Evolutionary conservation across 2,329 filamentous ascomycete species (phyloP).

Genomic region (Dryadomyces quercivorus): DNA sequence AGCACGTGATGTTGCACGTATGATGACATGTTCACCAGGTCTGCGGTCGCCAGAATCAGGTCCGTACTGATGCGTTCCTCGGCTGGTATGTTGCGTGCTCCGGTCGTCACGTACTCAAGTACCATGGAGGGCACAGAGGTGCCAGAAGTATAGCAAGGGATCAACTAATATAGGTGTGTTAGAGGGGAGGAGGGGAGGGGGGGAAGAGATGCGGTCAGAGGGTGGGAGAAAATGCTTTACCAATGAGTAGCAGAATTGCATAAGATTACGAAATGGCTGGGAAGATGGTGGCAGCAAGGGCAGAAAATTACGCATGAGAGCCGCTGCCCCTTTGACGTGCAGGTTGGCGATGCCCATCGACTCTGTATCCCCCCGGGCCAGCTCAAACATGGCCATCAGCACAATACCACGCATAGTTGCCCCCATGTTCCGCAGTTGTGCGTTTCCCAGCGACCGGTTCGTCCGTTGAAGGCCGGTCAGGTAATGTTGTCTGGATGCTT

Average conservation of each 20-base stretch:
- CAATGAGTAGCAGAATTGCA: constrained; percentile 45
- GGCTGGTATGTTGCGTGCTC: constrained; percentile 18
- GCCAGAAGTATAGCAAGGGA: constrained; percentile 28
- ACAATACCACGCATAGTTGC: constrained; percentile 40
- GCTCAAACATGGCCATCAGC: constrained; percentile 50
- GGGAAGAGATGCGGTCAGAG: neutral
- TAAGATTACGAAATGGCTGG: constrained; percentile 36
- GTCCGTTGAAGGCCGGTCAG: constrained; percentile 37
- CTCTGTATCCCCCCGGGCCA: constrained; percentile 33
- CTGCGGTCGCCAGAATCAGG: constrained; percentile 27
- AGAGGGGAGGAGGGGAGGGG: neutral
- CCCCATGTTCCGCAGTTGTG: constrained; percentile 22
- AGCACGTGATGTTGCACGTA: constrained; percentile 21
- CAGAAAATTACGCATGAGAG: constrained; percentile 37
- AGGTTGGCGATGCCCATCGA: constrained; percentile 39
- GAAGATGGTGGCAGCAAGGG: constrained; percentile 25
- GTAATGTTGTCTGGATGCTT: constrained; percentile 39
- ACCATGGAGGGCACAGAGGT: constrained; percentile 27
- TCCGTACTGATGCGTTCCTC: constrained; percentile 23
- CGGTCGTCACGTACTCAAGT: constrained; percentile 28
- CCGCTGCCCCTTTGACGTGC: constrained; percentile 47
- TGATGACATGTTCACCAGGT: constrained; percentile 26
- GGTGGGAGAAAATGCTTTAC: constrained; percentile 20
- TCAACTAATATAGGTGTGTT: constrained; percentile 19
- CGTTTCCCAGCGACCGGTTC: constrained; percentile 25